These are phyloP conservation scores for Leptomonas pyrrhocoris DNA, from an alignment of 208 protist species.

Conservation along the genomic window DNA sequence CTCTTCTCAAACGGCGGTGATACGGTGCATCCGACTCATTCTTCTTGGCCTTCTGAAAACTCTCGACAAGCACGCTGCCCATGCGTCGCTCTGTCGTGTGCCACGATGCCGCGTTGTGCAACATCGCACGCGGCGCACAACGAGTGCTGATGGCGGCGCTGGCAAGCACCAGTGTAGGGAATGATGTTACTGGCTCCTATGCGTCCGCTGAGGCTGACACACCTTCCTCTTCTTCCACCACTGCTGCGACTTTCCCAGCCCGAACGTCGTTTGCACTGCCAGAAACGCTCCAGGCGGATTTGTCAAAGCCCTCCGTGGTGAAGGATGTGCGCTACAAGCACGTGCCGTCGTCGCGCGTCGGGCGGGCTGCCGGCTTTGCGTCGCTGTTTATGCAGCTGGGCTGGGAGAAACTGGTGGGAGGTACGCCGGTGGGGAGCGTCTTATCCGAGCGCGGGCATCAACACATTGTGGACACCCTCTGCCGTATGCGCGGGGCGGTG, in stretches of 20 bases:
- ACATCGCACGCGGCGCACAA: conserved; percentile 54
- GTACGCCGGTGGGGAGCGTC: conserved; percentile 35
- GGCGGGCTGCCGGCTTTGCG: conserved; percentile 65
- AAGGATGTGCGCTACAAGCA: conserved; percentile 44
- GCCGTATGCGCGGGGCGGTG: conserved; percentile 93
- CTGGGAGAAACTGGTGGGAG: conserved; percentile 61
- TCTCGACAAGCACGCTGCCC: neutral
- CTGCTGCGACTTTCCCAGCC: neutral
- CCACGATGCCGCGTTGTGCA: conserved; percentile 40
- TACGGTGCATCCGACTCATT: neutral
- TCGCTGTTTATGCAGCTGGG: conserved; percentile 71
- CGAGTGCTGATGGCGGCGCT: conserved; percentile 42
- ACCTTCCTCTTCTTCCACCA: neutral
- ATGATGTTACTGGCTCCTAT: neutral
- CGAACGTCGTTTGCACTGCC: conserved; percentile 10
- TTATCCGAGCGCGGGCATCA: conserved; percentile 60
- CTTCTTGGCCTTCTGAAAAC: neutral
- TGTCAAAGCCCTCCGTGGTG: conserved; percentile 3
- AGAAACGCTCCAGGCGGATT: conserved; percentile 14
- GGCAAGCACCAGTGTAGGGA: conserved; percentile 10
- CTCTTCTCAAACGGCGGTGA: too few species aligned
- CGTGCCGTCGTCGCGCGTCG: conserved; percentile 64
- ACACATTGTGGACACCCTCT: conserved; percentile 93
- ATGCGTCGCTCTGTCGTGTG: conserved; percentile 24
- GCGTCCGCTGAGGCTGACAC: neutral